Evolutionary conservation across 192 early-diverging fungal genomes (phyloP).

Genomic region (Coemansia erecta): DNA sequence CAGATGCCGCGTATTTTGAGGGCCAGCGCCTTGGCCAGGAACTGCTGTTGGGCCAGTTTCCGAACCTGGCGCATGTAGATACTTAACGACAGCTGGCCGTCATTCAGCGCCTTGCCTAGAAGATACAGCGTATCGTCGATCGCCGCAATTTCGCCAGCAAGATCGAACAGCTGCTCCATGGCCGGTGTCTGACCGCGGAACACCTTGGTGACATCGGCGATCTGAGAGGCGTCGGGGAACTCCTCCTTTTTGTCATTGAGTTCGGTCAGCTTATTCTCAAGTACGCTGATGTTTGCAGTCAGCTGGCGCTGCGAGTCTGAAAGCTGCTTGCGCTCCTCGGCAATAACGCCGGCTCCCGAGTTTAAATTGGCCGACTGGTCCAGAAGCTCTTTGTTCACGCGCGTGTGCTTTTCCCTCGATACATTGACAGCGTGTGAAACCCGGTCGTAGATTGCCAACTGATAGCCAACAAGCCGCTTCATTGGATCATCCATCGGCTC

Average conservation of each 20-base stretch:
- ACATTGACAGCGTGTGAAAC: slow-evolving; percentile 57
- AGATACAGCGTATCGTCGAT: slow-evolving; percentile 86
- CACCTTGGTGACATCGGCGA: slow-evolving; percentile 18
- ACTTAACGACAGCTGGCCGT: slow-evolving; percentile 66
- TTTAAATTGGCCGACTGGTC: slow-evolving; percentile 67
- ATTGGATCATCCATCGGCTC: slow-evolving; percentile 49
- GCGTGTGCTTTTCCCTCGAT: slow-evolving; percentile 59
- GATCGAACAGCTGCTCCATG: slow-evolving; percentile 72
- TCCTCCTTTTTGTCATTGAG: slow-evolving; percentile 39
- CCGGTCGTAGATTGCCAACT: slow-evolving; percentile 63
- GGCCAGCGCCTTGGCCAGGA: slow-evolving; percentile 78
- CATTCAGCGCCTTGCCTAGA: slow-evolving; percentile 74
- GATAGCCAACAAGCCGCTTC: slow-evolving; percentile 54
- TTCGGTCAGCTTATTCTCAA: slow-evolving; percentile 64
- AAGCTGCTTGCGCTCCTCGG: slow-evolving; percentile 60
- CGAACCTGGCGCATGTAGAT: slow-evolving; percentile 83
- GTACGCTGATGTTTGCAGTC: slow-evolving; percentile 61
- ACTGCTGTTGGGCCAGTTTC: slow-evolving; percentile 81
- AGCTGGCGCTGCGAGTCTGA: slow-evolving; percentile 61
- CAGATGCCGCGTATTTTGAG: slow-evolving; percentile 61
- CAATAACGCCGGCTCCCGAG: slow-evolving; percentile 66
- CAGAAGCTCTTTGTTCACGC: slow-evolving; percentile 66
- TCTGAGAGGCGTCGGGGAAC: slow-evolving; percentile 32
- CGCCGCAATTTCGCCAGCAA: slow-evolving; percentile 86
- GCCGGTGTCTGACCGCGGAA: slow-evolving; percentile 40